These are phyloP conservation scores for Auricularia sp. DNA, from an alignment of 768 basidiomycete genomes.

Conservation along the genomic window DNA sequence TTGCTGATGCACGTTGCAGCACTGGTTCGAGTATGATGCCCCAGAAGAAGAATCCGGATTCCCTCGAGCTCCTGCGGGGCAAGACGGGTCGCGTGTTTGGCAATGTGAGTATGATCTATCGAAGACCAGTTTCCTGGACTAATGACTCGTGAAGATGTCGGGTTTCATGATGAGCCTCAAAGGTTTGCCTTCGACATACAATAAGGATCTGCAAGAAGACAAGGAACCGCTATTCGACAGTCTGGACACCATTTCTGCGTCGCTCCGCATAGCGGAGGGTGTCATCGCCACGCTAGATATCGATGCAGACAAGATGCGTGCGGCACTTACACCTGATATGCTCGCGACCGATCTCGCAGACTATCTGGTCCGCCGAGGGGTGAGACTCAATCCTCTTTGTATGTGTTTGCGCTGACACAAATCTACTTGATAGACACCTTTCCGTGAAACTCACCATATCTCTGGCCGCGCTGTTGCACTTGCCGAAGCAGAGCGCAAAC, in stretches of 20 bases:
- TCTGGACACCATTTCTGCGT: constrained; percentile 81
- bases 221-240: constrained; percentile 96
- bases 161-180: constrained; percentile 97
- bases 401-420: background rate
- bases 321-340: constrained; percentile 91
- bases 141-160: constrained; percentile 56
- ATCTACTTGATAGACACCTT: constrained; percentile 61
- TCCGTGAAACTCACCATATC: constrained; percentile 97
- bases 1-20: constrained; percentile 29
- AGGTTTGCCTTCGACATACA: constrained; percentile 96
- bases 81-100: constrained; percentile 94
- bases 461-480: constrained; percentile 94
- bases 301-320: constrained; percentile 80
- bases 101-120: constrained; percentile 40
- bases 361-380: constrained; percentile 97
- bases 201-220: constrained; percentile 98
- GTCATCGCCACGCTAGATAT: constrained; percentile 84
- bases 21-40: constrained; percentile 99
- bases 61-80: constrained; percentile 87
- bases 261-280: constrained; percentile 86
- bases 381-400: constrained; percentile 32
- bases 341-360: constrained; percentile 98
- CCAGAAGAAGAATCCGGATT: constrained; percentile 98
- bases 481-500: constrained; percentile 73
- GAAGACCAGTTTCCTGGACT: constrained; percentile 5